Conservation (phyloP, 345 rosid species). For the Populus davidiana region DNA sequence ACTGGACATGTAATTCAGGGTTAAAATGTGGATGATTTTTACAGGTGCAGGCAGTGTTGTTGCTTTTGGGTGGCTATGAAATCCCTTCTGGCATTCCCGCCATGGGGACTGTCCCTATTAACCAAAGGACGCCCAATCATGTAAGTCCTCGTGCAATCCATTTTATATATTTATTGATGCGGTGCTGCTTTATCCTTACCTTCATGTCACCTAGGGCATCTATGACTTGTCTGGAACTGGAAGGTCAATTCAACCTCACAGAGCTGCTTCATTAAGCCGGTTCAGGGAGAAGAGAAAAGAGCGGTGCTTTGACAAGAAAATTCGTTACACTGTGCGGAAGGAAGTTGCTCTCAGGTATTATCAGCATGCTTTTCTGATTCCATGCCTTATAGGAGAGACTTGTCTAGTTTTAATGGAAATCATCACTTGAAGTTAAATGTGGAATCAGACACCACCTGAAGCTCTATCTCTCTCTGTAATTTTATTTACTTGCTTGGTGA, state of each 20-base stretch:
- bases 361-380: background rate
- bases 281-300: constrained; percentile 50
- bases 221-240: constrained; percentile 32
- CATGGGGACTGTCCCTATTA: constrained; percentile 22
- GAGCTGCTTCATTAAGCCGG: constrained; percentile 44
- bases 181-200: background rate
- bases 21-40: background rate
- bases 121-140: constrained; percentile 19
- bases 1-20: background rate
- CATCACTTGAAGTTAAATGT: background rate
- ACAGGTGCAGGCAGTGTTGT: constrained; percentile 47
- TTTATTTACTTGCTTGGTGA: background rate
- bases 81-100: constrained; percentile 44
- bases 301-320: constrained; percentile 46
- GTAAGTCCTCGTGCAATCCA: background rate
- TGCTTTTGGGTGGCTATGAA: constrained; percentile 49
- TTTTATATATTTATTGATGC: background rate
- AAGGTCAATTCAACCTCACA: constrained; percentile 31
- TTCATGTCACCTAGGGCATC: constrained; percentile 25
- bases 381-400: background rate
- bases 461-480: background rate
- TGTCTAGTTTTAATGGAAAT: background rate
- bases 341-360: constrained; percentile 48
- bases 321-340: constrained; percentile 44
- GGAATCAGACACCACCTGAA: background rate